Conservation (phyloP, 148 eudicot genomes). For the Nepenthes gracilis region DNA sequence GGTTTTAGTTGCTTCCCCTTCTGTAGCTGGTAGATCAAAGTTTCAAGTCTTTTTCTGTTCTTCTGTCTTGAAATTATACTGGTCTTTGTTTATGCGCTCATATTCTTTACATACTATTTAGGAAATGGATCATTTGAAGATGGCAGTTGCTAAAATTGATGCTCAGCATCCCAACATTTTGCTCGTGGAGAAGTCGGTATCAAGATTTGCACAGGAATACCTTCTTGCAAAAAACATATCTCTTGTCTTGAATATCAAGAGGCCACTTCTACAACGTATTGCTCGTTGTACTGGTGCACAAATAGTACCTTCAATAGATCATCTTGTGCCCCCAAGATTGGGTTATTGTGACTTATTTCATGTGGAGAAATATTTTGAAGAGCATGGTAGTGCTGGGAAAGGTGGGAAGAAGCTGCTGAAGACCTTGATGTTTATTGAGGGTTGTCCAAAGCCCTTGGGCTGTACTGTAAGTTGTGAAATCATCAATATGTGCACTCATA, state of each 20-base stretch:
- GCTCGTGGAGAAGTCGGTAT: conserved; percentile 94
- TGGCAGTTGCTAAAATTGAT: conserved; percentile 92
- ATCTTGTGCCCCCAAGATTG: conserved; percentile 49
- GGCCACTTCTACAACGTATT: conserved; percentile 84
- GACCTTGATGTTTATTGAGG: conserved; percentile 95
- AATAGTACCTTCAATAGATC: conserved; percentile 81
- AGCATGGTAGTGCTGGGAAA: conserved; percentile 86
- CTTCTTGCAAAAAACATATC: conserved; percentile 85
- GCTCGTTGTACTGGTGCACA: conserved; percentile 89
- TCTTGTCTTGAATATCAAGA: conserved; percentile 85
- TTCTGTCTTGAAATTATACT: not conserved
- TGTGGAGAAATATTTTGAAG: conserved; percentile 77
- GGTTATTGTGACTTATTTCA: conserved; percentile 76
- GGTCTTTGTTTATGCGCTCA: conserved; percentile 3
- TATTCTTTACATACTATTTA: conserved; percentile 13
- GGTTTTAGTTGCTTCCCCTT: conserved; percentile 30
- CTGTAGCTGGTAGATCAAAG: conserved; percentile 3
- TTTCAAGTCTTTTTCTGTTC: conserved; percentile 1
- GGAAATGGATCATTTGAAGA: conserved; percentile 99
- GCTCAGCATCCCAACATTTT: conserved; percentile 72
- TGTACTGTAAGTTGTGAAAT: conserved; percentile 61
- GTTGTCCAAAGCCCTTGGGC: conserved; percentile 96
- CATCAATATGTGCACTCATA: not conserved
- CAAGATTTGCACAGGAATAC: conserved; percentile 90
- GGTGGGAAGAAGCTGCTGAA: conserved; percentile 78